Base-by-base conservation (phyloP, 1,284 basidiomycete genomes). In the Omphalotus olearius region DNA sequence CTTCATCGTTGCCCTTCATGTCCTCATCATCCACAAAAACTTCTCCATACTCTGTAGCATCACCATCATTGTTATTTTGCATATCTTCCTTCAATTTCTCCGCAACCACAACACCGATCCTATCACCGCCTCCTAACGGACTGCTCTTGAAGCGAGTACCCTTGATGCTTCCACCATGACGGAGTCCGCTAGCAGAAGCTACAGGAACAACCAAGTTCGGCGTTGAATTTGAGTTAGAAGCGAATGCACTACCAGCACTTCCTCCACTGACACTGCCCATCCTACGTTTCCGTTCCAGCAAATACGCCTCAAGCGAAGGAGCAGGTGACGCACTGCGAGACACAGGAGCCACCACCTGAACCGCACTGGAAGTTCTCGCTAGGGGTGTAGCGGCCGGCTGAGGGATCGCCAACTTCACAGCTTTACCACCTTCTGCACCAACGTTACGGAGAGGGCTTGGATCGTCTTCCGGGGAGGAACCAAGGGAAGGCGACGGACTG, bases 61-160 rank as follows among this genome's bases (percentile, higher is more conserved):
- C 16, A 20, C 9, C 10, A 28, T 18, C 49, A 20, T n/a, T 16
- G n/a, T 35, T 18, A 17, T 28, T 41, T 11, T 6, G 10, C 45
- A 11, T 18, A 26, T 62, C 61, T 56, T 64, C 62, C 56, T 64
- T 72, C 6, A 75, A 66, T 53, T 66, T 61, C 60, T 73, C 73
- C 14, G 70, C 73, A 26, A 71, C 66, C 10, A 75, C 69, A 5
- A 73, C 63, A 1, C 74, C 73, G 5, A 56, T 62, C 41, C 67
- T 60, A 50, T 75, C 70, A n/a, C 64, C 69, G 13, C 71, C 74
- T 25, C 68, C 74, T 37, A 76, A 57, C 9, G 82, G 84, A 62
- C 79, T 85, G 61, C 85, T 88, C 78, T 88, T 87, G 67, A 87
- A 88, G 57, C 76, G 71, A 49, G 67, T 69, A n/a, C 74, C 80